Evolutionary conservation across 108 stramenopile species (phyloP).

Genomic region (Fistulifera pelliculosa): DNA sequence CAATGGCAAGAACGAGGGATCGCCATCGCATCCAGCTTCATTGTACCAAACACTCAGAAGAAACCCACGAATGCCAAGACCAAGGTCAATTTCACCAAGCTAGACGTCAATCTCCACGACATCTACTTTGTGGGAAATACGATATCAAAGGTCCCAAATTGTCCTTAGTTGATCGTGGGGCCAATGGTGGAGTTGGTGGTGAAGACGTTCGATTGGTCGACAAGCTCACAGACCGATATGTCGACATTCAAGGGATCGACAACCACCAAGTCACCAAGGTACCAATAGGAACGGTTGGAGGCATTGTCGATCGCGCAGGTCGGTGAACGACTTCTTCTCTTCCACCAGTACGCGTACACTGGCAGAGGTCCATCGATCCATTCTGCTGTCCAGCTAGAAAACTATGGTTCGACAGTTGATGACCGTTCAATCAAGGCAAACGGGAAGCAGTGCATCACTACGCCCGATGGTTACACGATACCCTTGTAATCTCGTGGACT

Average conservation of each 20-base stretch:
- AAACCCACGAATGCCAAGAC: no score
- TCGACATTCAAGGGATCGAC: conserved; percentile 22
- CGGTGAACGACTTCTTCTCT: conserved; percentile 10
- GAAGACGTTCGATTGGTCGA: conserved; percentile 7
- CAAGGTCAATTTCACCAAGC: no score
- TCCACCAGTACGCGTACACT: conserved; percentile 24
- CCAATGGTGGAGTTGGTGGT: conserved; percentile 22
- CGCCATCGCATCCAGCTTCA: no score
- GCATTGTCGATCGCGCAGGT: not conserved
- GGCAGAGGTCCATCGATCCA: conserved; percentile 17
- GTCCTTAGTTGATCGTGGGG: conserved; percentile 22
- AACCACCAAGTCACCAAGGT: conserved; percentile 13
- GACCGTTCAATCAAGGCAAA: conserved; percentile 13
- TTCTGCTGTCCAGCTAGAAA: conserved; percentile 15
- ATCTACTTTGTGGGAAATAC: no score
- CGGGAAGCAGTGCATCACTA: conserved; percentile 12
- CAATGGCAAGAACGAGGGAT: no score
- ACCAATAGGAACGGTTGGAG: conserved; percentile 18
- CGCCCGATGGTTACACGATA: conserved; percentile 11
- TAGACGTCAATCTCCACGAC: no score
- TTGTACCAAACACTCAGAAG: no score
- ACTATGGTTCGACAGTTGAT: conserved; percentile 5
- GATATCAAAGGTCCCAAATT: not conserved
- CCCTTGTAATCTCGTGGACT: conserved; percentile 9
- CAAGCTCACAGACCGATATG: not conserved